Evolutionary conservation across 208 protist genomes (phyloP).

Genomic region (Histomonas meleagridis): DNA sequence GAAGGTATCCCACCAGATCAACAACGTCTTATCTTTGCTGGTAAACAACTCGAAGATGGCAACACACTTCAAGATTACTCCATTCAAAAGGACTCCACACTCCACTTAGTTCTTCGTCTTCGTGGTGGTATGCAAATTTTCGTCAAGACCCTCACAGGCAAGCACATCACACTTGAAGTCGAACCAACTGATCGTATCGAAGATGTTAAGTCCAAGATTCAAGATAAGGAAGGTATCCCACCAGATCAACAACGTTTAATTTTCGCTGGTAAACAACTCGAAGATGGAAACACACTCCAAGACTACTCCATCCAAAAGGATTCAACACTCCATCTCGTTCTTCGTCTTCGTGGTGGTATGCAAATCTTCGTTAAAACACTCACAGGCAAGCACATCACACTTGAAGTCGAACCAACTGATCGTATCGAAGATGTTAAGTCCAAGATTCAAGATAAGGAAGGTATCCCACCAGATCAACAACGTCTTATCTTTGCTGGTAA

Average conservation of each 20-base stretch:
- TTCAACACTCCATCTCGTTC: conserved; percentile 38
- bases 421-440: conserved; percentile 82
- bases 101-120: conserved; percentile 40
- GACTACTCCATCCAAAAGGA: conserved; percentile 45
- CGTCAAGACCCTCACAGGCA: conserved; percentile 84
- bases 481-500: conserved; percentile 74
- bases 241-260: conserved; percentile 74
- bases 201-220: no score
- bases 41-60: conserved; percentile 75
- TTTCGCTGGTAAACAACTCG: conserved; percentile 74
- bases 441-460: conserved; percentile 73
- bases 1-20: conserved; percentile 71
- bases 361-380: conserved; percentile 84
- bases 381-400: conserved; percentile 90
- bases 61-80: conserved; percentile 58
- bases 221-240: conserved; percentile 71
- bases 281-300: conserved; percentile 67
- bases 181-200: conserved; percentile 83
- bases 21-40: conserved; percentile 73
- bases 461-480: conserved; percentile 72
- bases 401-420: conserved; percentile 84
- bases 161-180: conserved; percentile 92
- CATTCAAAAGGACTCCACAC: conserved; percentile 40
- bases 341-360: conserved; percentile 57
- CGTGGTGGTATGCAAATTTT: conserved; percentile 73